Conservation (phyloP, 2,329 filamentous ascomycete species). For the Aureobasidium mangrovei region DNA sequence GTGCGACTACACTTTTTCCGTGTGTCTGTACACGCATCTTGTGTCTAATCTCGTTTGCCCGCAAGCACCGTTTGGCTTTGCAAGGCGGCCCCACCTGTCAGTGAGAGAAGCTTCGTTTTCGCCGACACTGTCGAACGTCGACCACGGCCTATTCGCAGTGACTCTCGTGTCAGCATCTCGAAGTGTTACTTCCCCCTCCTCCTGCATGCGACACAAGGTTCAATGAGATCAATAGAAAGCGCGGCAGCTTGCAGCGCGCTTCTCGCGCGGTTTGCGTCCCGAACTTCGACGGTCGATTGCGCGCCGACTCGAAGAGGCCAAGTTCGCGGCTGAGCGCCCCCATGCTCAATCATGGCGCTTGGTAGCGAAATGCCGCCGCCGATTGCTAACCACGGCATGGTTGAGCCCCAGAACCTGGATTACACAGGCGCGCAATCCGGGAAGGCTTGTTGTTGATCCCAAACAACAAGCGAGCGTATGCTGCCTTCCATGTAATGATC, state of each 20-base stretch:
- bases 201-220: constrained; percentile 3
- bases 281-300: constrained; percentile 1
- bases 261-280: neutral
- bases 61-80: constrained; percentile 4
- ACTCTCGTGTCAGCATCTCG: neutral
- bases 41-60: constrained; percentile 11
- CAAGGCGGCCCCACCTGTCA: constrained; percentile 12
- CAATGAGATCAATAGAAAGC: neutral
- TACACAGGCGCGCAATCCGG: constrained; percentile 12
- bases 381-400: constrained; percentile 11
- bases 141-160: constrained; percentile 1
- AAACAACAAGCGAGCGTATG: constrained; percentile 13
- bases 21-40: neutral
- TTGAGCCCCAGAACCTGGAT: constrained; percentile 11
- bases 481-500: constrained; percentile 5
- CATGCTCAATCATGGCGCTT: constrained; percentile 7
- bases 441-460: constrained; percentile 11
- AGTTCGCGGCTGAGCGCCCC: constrained; percentile 12
- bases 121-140: neutral
- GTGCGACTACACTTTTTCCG: neutral
- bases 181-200: neutral
- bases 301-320: constrained; percentile 5
- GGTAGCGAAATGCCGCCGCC: constrained; percentile 12
- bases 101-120: constrained; percentile 5
- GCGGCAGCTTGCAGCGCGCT: constrained; percentile 3